Conservation (phyloP, 1,139 yeast genomes). For the Blastobotrys raffinosifermentans region DNA sequence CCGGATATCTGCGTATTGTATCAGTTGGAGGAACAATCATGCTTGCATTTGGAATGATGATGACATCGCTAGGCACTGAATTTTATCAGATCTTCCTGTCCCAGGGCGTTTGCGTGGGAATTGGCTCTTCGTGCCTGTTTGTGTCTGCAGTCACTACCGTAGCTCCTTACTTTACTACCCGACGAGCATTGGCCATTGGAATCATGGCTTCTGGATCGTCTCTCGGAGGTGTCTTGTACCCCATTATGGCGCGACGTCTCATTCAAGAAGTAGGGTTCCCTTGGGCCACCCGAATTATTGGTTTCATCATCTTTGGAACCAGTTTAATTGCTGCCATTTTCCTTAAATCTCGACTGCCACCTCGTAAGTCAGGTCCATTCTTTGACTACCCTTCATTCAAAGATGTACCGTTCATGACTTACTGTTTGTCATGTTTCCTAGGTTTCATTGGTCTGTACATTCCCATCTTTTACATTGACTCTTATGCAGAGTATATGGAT, state of each 20-base stretch:
- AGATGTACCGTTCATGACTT: conserved; percentile 28
- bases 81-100: conserved; percentile 53
- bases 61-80: conserved; percentile 45
- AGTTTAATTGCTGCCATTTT: conserved; percentile 20
- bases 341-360: conserved; percentile 27
- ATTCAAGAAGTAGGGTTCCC: conserved; percentile 29
- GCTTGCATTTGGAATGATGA: conserved; percentile 44
- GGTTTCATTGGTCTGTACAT: conserved; percentile 33
- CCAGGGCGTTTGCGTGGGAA: conserved; percentile 49
- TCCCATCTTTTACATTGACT: conserved; percentile 33
- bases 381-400: conserved; percentile 28
- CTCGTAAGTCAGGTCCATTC: conserved; percentile 26
- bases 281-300: conserved; percentile 31
- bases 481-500: conserved; percentile 25
- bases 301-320: conserved; percentile 26
- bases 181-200: conserved; percentile 51
- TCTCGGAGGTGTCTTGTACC: conserved; percentile 34
- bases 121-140: conserved; percentile 43
- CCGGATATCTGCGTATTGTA: conserved; percentile 27
- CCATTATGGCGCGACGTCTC: conserved; percentile 27
- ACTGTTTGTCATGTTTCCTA: conserved; percentile 27
- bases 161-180: conserved; percentile 48
- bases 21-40: conserved; percentile 43
- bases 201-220: conserved; percentile 55
- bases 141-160: conserved; percentile 24